Base-by-base conservation (phyloP, 345 rosid genomes). In the Hypericum androsaemum region DNA sequence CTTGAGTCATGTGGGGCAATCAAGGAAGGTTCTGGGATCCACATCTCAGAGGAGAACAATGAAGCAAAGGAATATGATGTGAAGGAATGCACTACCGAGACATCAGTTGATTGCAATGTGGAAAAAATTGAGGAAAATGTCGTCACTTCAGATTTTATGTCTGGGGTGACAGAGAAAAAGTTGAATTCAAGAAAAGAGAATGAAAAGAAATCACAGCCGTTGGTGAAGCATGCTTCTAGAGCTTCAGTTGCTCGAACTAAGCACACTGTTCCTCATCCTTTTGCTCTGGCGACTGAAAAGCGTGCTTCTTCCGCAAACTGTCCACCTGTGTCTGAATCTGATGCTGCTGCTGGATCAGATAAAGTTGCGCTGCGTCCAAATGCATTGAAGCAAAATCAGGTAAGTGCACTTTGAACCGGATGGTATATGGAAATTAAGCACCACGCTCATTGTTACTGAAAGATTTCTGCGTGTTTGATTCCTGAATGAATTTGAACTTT, bases 251-350 rank as follows among this genome's bases (percentile, higher is more conserved):
- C 62, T 62, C 78, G 74, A 68, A 69, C 70, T 49, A 88, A 76
- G 60, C 81, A 52, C 71, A 89, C 97, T 0, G 81, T 89, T 71
- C 97, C 97, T 10, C 86, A 77, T 47, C 97, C 97, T 51, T 86
- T 89, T 77, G 66, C 86, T 47, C 74, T 89, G 5, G 97, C 85
- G 51, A 89, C 97, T 12, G 92, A 78, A 70, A 83, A 74, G 72
- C 95, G 97, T 53, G 95, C 97, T 59, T 77, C 89, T 53, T 72
- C 63, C 63, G 85, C 75, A 43, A 57, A 68, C 36, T 82, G 88
- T 44, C 80, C 70, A 41, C 59, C 69, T 64, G 70, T 50, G 0
- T 46, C 62, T 52, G 80, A 72, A 56, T 36, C 69, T 47, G 67
- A 54, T 42, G 68, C 65, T 55, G 59, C 57, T 6, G 59, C 64